These are phyloP conservation scores for Botrytis fragariae DNA, from an alignment of 2,329 filamentous ascomycete species.

Conservation along the genomic window DNA sequence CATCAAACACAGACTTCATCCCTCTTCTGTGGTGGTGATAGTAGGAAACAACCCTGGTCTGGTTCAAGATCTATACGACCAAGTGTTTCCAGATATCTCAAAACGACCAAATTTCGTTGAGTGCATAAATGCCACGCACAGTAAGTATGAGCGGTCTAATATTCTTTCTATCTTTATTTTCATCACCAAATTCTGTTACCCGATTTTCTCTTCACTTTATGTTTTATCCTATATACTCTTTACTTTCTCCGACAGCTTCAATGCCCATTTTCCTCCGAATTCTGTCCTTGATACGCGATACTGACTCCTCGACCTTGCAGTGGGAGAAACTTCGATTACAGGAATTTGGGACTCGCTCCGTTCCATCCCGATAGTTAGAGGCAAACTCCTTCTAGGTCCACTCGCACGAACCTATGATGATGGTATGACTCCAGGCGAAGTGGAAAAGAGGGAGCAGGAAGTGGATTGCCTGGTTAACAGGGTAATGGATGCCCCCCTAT, in stretches of 20 bases:
- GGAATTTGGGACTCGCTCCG: not conserved
- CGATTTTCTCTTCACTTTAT: not conserved
- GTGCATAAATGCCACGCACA: not conserved
- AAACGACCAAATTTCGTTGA: constrained; percentile 8
- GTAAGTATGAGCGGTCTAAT: too few species aligned
- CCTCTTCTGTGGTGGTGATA: not conserved
- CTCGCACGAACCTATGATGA: constrained; percentile 7
- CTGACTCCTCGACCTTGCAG: not conserved
- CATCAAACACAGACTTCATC: constrained; percentile 3
- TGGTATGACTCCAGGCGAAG: constrained; percentile 1
- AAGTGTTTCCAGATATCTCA: not conserved
- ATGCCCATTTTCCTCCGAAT: not conserved
- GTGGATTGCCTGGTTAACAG: not conserved
- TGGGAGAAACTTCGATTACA: not conserved
- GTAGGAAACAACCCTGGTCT: constrained; percentile 1
- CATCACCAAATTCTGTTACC: not conserved
- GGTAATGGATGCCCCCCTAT: not conserved
- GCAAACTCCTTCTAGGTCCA: not conserved
- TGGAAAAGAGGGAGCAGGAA: not conserved
- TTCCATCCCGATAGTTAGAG: not conserved
- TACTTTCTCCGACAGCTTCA: not conserved
- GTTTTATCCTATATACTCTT: not conserved
- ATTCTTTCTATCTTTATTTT: too few species aligned
- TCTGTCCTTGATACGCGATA: not conserved
- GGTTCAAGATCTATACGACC: not conserved